phyloP scores from a whole-genome alignment of 495 filamentous ascomycete genomes.

The Penicillium canescens region DNA sequence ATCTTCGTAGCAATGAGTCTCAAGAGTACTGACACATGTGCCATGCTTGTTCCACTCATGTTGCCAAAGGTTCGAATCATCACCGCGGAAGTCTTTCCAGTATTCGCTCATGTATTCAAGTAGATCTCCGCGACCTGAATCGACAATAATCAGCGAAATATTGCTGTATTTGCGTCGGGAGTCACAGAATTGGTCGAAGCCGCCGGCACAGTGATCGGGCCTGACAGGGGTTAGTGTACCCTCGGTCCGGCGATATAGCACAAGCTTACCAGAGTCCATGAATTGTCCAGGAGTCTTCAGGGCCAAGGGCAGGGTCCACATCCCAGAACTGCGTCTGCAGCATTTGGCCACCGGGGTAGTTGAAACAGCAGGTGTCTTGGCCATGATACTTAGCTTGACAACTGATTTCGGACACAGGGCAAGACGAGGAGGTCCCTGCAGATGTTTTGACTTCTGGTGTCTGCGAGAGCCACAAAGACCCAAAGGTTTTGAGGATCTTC shows the following conservation, averaged over 20 bases:
- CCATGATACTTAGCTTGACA: slow-evolving; percentile 57
- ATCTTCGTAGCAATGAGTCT: slow-evolving; percentile 68
- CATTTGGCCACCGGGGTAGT: slow-evolving; percentile 75
- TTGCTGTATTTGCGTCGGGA: slow-evolving; percentile 65
- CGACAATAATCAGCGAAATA: slow-evolving; percentile 65
- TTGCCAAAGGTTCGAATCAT: slow-evolving; percentile 72
- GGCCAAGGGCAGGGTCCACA: slow-evolving; percentile 64
- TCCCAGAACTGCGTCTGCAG: slow-evolving; percentile 92
- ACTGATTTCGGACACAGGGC: slow-evolving; percentile 54
- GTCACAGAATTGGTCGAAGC: slow-evolving; percentile 74
- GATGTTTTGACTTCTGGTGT: slow-evolving; percentile 13
- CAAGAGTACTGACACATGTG: slow-evolving; percentile 60
- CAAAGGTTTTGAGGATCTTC: slow-evolving; percentile 40
- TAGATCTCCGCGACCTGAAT: slow-evolving; percentile 60
- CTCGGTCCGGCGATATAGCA: neutral
- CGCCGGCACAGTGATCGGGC: slow-evolving; percentile 88
- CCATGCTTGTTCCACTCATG: slow-evolving; percentile 91
- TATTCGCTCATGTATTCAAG: slow-evolving; percentile 74
- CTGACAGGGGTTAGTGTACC: slow-evolving; percentile 22
- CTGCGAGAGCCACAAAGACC: slow-evolving; percentile 34
- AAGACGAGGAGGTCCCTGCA: slow-evolving; percentile 28
- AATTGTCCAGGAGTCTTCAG: slow-evolving; percentile 78
- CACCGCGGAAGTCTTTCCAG: slow-evolving; percentile 70
- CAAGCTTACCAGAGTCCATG: slow-evolving; percentile 73
- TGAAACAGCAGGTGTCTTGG: slow-evolving; percentile 77